phyloP scores from a whole-genome alignment of 768 basidiomycete genomes.

The Neoboletus subvelutipes region DNA sequence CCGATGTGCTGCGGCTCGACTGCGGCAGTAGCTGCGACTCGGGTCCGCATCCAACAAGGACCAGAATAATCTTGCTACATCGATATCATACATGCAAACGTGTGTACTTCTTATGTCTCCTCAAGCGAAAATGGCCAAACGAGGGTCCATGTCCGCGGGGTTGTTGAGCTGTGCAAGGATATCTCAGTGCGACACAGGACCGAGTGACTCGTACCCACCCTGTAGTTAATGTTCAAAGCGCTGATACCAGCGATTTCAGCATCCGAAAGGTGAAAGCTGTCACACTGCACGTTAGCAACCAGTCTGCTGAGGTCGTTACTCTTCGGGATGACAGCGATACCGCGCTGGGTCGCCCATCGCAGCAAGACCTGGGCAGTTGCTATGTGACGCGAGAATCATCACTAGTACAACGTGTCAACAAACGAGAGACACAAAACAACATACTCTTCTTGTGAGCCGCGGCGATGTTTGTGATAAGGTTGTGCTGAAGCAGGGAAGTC shows the following conservation, averaged over 20 bases:
- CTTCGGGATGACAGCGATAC: conserved; percentile 77
- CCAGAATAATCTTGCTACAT: background rate
- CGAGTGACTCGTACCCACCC: conserved; percentile 44
- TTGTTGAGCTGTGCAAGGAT: conserved; percentile 55
- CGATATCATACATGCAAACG: conserved; percentile 1
- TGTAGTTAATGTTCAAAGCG: conserved; percentile 57
- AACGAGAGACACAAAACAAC: background rate
- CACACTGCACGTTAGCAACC: conserved; percentile 45
- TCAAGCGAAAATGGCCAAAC: conserved; percentile 71
- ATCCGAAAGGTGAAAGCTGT: conserved; percentile 50
- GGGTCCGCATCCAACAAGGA: background rate
- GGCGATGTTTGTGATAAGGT: conserved; percentile 45
- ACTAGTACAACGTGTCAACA: background rate
- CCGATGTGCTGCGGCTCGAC: conserved; percentile 38
- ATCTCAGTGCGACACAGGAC: conserved; percentile 5
- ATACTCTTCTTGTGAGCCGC: conserved; percentile 52
- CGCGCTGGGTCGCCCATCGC: conserved; percentile 77
- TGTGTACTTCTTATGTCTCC: background rate
- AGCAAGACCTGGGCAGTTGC: conserved; percentile 66
- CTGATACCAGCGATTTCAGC: conserved; percentile 58
- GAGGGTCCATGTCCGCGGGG: conserved; percentile 64
- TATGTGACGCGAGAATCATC: conserved; percentile 7
- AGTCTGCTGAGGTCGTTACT: conserved; percentile 45
- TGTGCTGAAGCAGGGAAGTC: conserved; percentile 54
- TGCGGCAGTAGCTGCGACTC: conserved; percentile 3